Evolutionary conservation across 2,329 filamentous ascomycete genomes (phyloP).

Genomic region (Fusarium setosum): DNA sequence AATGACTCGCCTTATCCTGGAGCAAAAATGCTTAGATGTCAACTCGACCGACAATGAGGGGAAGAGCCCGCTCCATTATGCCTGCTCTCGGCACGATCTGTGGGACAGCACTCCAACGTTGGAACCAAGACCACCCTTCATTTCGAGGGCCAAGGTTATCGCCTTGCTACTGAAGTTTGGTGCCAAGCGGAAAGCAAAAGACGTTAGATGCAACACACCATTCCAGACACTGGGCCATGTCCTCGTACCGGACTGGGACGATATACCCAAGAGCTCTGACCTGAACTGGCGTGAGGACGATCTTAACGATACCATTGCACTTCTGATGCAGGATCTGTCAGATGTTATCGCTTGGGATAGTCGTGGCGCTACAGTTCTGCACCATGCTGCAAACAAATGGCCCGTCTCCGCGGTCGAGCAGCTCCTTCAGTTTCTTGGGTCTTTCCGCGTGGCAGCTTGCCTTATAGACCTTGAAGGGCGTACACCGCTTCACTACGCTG

Average conservation of each 20-base stretch:
- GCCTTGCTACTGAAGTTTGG: not conserved
- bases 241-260: not conserved
- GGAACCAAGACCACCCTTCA: not conserved
- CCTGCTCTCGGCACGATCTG: not conserved
- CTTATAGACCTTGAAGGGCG: not conserved
- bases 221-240: not conserved
- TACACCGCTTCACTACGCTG: not conserved
- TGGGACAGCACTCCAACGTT: not conserved
- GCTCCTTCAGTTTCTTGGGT: not conserved
- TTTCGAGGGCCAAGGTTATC: not conserved
- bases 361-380: not conserved
- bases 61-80: not conserved
- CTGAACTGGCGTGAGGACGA: not conserved
- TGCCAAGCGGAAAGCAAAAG: not conserved
- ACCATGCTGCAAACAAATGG: not conserved
- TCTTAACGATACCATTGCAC: not conserved
- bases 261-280: not conserved
- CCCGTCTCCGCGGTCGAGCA: not conserved
- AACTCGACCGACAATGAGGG: not conserved
- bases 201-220: not conserved
- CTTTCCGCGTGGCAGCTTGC: not conserved
- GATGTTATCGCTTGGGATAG: not conserved
- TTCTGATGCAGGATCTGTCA: not conserved
- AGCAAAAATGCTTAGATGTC: not conserved
- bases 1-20: not conserved